A percentile compares a stretch with the other conserved stretches of the same genome.
Conservation (phyloP, 345 rosid genomes). For the Pugionium dolabratum region DNA sequence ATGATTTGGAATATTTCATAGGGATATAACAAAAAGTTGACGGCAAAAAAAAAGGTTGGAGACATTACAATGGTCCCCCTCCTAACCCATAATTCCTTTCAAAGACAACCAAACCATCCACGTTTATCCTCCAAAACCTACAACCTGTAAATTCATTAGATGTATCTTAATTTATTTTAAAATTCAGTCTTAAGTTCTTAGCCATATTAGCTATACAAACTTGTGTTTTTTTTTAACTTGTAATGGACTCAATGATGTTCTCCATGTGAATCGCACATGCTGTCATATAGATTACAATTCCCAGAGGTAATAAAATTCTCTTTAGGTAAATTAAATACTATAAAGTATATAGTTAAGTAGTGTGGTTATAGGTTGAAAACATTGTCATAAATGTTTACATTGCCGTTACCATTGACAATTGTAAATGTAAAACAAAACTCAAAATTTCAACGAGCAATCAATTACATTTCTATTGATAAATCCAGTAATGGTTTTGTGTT, state of each 20-base stretch:
- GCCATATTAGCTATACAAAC: neutral
- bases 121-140: conserved; percentile 35
- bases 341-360: neutral
- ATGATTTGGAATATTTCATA: neutral
- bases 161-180: conserved; percentile 5
- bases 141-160: conserved; percentile 36
- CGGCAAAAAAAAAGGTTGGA: conserved; percentile 12
- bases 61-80: conserved; percentile 21
- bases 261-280: conserved; percentile 41
- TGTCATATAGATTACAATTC: neutral
- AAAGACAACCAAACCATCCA: conserved; percentile 36
- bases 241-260: conserved; percentile 36
- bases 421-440: neutral
- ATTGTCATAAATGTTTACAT: neutral
- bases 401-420: neutral
- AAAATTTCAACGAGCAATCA: neutral
- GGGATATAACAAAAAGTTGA: neutral
- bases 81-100: conserved; percentile 18
- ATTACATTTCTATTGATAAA: neutral
- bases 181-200: too few species aligned
- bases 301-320: too few species aligned
- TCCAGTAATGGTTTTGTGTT: neutral
- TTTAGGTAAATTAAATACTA: neutral
- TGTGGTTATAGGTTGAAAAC: neutral
- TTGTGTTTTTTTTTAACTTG: neutral